Evolutionary conservation across 257 asterid species (phyloP), one percentile per base, ranked within the genome.

Genomic region (Nicotiana obtusifolia): DNA sequence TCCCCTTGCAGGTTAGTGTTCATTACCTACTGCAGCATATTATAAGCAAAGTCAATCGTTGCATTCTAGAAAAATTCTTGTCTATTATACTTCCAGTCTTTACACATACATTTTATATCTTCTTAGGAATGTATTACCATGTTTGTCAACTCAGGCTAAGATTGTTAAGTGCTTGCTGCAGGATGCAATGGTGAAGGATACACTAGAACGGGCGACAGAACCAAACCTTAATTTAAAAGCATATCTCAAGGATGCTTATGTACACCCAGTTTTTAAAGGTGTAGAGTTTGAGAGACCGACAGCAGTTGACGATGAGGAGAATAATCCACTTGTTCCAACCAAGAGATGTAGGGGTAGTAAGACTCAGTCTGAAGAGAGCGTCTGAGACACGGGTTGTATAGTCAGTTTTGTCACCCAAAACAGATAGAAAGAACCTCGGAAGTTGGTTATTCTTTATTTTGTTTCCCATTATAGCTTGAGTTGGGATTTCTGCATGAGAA

Each of bases 1-100:
- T 86, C 87, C 96, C 98, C 0, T 86, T 94, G 47, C 95, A 91
- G 97, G 98, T 94, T 49, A 85, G 85, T 82, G 52, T 62, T 57
- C 52, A 26, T 62, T 75, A 80, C 62, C 82, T 30, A 26, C 57
- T 19, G 76, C 47, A 19, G 30, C 31, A 64, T 37, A 4, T 54
- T 44, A 24, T 17, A 44, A n/a, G 56, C 22, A 4, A 24, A 22
- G 22, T 24, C 24, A 30, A 28, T 30, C 11, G 7, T 64, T 30
- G 17, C 19, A 66, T 30, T 64, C 69, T 28, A 5, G 41, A 13
- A 28, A 64, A 24, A 13, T 13, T 64, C 11, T 26, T 2, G 24
- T 31, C 75, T 7, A 7, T 31, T 47, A 15, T 73, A 47, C 37
- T 1, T 75, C 24, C 6, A 64, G 6, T 33, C 28, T 7, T 11